A percentile compares a stretch with the other conserved stretches of the same genome.
phyloP scores from a whole-genome alignment of 495 filamentous ascomycete species.

The Neurospora sp. region DNA sequence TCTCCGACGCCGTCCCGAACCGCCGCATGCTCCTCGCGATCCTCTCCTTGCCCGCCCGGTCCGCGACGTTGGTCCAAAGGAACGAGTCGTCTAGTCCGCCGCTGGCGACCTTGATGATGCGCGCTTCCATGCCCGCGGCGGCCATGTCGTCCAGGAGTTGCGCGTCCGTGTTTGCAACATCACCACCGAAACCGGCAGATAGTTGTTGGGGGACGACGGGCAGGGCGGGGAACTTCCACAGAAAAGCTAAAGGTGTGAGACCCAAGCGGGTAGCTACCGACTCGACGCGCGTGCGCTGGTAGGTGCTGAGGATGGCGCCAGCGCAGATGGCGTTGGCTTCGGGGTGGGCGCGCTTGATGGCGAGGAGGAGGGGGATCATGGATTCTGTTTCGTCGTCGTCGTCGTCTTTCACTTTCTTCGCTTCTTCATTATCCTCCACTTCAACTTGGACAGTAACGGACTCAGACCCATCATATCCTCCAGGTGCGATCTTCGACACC shows the following conservation, averaged over 20 bases:
- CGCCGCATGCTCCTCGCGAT: constrained; percentile 54
- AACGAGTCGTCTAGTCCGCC: constrained; percentile 74
- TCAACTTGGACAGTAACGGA: not conserved
- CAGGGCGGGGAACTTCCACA: constrained; percentile 85
- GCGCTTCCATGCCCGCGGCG: constrained; percentile 60
- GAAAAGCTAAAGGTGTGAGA: constrained; percentile 67
- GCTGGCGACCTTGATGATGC: constrained; percentile 90
- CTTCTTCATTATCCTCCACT: not conserved
- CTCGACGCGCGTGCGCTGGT: constrained; percentile 91
- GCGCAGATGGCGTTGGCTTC: constrained; percentile 74
- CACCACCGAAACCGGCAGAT: too few relatives aligned
- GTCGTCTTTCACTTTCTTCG: not conserved
- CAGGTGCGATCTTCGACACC: not conserved
- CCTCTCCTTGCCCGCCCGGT: constrained; percentile 35
- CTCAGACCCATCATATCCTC: constrained; percentile 1
- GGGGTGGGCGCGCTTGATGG: constrained; percentile 55
- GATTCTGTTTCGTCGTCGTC: constrained; percentile 75
- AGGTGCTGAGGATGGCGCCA: constrained; percentile 87
- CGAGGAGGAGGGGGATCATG: constrained; percentile 59
- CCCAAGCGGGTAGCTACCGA: constrained; percentile 70
- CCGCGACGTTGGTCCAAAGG: constrained; percentile 73
- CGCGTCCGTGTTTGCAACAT: constrained; percentile 14
- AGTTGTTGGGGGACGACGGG: constrained; percentile 22
- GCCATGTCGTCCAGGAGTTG: constrained; percentile 74
- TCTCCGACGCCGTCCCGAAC: constrained; percentile 50